Base-by-base conservation (phyloP, 768 basidiomycete genomes). In the Leccinum boreale region DNA sequence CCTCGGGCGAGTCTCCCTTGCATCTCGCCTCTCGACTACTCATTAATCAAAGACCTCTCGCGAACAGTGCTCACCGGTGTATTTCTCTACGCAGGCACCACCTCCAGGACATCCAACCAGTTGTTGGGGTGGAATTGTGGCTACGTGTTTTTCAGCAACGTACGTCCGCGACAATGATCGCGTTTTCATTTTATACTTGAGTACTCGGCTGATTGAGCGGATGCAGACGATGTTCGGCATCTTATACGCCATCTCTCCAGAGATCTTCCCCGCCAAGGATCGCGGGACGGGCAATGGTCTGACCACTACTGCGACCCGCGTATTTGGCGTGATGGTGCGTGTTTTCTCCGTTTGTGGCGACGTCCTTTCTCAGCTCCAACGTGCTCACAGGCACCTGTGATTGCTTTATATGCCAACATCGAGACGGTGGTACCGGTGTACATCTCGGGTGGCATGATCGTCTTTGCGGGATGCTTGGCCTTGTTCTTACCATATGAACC, bases 41-140 rank as follows among this genome's bases (percentile, higher is more conserved):
- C 53, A 69, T 74, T 74, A 65, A 72, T 81, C 75, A 79, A 79
- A 74, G 73, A 79, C 74, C 68, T 59, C 71, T 50, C 66, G 75
- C 74, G 73, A 70, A 78, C 73, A 86, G 84, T 79, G 68, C 78
- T 90, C 65, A 91, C 90, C 11, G 89, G 89, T 15, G 78, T 78
- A 12, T 91, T 91, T 74, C 79, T 93, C 48, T 86, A 88, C 65
- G 85, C 79, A 61, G 85, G 81, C 31, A 91, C 89, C 47, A 90
- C 89, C n/a, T 81, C 89, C 29, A 79, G 82, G 63, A 84, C 80
- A 58, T 88, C 85, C 8, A 77, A 85, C 58, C 78, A 81, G 26
- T 78, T 91, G 44, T 77, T 92, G 24, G 89, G 84, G 49, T 92
- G 89, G 89, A 90, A 91, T 71, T 92, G 88, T 66, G 87, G 81